These are phyloP conservation scores for Fusarium equiseti DNA, from an alignment of 2,329 filamentous ascomycete species.

Conservation along the genomic window DNA sequence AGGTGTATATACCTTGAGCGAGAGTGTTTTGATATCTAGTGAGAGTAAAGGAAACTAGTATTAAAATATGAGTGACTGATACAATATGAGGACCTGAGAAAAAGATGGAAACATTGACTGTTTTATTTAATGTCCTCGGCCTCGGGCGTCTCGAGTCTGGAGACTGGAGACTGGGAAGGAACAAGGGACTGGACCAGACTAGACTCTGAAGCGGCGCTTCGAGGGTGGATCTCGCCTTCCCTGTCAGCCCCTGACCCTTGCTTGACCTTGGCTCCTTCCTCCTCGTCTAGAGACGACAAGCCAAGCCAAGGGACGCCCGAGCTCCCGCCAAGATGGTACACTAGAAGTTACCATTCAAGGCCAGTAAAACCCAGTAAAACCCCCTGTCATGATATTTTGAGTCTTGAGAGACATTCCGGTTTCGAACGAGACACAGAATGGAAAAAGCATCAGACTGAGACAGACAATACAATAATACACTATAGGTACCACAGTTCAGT, in stretches of 20 bases:
- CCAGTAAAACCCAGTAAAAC: not conserved
- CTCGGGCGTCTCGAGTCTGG: constrained; percentile 24
- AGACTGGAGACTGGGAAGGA: constrained; percentile 6
- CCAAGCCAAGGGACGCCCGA: constrained; percentile 26
- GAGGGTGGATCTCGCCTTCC: constrained; percentile 25
- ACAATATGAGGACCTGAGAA: constrained; percentile 13
- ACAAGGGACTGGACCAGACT: constrained; percentile 1
- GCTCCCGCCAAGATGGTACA: constrained; percentile 30
- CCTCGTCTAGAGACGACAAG: constrained; percentile 1
- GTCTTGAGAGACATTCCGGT: constrained; percentile 19
- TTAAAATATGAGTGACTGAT: constrained; percentile 29
- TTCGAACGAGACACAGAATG: constrained; percentile 28
- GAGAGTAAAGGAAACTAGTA: constrained; percentile 28
- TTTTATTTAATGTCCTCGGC: constrained; percentile 34
- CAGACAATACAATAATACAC: not conserved
- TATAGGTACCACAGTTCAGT: constrained; percentile 26
- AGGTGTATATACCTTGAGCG: constrained; percentile 26
- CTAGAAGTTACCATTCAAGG: constrained; percentile 28
- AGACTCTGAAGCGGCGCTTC: constrained; percentile 32
- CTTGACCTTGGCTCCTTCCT: constrained; percentile 1
- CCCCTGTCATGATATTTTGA: constrained; percentile 13
- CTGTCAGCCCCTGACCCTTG: constrained; percentile 34
- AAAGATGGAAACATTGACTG: constrained; percentile 29
- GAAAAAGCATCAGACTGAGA: constrained; percentile 31
- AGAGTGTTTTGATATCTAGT: constrained; percentile 26